Evolutionary conservation across 169 alveolate species (phyloP).

Genomic region (Cryptosporidium parvum): DNA sequence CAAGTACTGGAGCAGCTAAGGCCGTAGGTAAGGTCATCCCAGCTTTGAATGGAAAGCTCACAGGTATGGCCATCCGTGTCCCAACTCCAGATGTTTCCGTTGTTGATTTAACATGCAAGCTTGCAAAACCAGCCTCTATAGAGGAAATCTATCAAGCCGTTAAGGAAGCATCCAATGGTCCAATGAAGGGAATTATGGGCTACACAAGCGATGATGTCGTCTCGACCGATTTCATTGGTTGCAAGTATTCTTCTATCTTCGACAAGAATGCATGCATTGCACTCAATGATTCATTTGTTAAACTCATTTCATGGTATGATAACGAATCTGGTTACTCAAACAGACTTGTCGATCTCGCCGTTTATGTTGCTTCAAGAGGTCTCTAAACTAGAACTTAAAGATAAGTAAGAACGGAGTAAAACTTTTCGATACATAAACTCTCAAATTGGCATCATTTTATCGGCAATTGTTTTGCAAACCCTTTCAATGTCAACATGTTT

Average conservation of each 20-base stretch:
- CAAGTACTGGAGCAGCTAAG: slow-evolving; percentile 99
- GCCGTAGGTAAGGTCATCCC: slow-evolving; percentile 99
- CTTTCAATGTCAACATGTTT: neutral
- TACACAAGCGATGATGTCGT: slow-evolving; percentile 97
- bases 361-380: slow-evolving; percentile 78
- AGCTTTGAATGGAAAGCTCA: slow-evolving; percentile 96
- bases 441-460: too few relatives aligned
- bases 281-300: slow-evolving; percentile 95
- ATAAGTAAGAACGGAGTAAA: neutral
- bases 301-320: slow-evolving; percentile 99
- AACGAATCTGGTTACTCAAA: slow-evolving; percentile 98
- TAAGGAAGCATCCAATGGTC: slow-evolving; percentile 95
- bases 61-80: slow-evolving; percentile 99
- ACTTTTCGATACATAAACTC: neutral
- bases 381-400: neutral
- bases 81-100: slow-evolving; percentile 99
- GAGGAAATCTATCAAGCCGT: slow-evolving; percentile 94
- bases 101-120: slow-evolving; percentile 97
- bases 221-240: slow-evolving; percentile 95
- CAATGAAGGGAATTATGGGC: slow-evolving; percentile 95
- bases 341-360: slow-evolving; percentile 95
- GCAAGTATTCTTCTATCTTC: slow-evolving; percentile 94
- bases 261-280: slow-evolving; percentile 98
- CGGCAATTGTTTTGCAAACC: neutral
- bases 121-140: slow-evolving; percentile 95